Percentiles rank a stretch among this genome's conserved stretches.
These are phyloP conservation scores for Fusarium poae DNA, from an alignment of 2,329 filamentous ascomycete genomes.

Conservation along the genomic window DNA sequence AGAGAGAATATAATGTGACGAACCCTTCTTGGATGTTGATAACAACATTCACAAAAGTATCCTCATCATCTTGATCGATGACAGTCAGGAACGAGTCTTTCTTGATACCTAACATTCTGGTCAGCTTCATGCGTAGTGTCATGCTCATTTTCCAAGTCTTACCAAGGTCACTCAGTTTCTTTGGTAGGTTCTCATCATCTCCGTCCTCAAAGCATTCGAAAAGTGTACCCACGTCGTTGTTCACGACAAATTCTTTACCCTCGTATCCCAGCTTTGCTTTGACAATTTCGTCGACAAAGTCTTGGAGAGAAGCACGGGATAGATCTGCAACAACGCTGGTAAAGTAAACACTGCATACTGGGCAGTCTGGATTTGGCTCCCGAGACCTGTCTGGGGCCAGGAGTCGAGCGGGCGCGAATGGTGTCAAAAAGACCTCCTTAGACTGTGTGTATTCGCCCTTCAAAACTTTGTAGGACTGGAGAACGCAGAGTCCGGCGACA, in stretches of 20 bases:
- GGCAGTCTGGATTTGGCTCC: constrained; percentile 82
- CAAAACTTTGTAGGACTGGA: constrained; percentile 93
- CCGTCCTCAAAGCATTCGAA: constrained; percentile 73
- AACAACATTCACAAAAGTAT: constrained; percentile 83
- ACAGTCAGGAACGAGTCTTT: constrained; percentile 83
- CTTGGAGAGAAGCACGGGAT: constrained; percentile 77
- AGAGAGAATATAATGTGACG: constrained; percentile 50
- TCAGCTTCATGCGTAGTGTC: constrained; percentile 27
- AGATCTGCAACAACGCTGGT: constrained; percentile 76
- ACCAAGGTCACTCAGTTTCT: constrained; percentile 83
- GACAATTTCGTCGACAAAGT: constrained; percentile 83
- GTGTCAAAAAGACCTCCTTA: constrained; percentile 88
- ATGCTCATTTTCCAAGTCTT: constrained; percentile 44
- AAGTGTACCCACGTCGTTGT: constrained; percentile 79
- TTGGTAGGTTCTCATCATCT: constrained; percentile 86
- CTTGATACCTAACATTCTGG: constrained; percentile 67
- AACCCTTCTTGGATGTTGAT: constrained; percentile 76
- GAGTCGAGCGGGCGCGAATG: constrained; percentile 69
- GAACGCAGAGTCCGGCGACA: constrained; percentile 89
- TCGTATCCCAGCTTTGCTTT: constrained; percentile 79
- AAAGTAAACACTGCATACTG: constrained; percentile 83
- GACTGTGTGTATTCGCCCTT: constrained; percentile 76
- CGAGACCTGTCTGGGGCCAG: constrained; percentile 69
- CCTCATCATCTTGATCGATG: constrained; percentile 83
- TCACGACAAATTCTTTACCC: constrained; percentile 82